These are phyloP conservation scores for Thyridium curvatum DNA, from an alignment of 2,329 filamentous ascomycete genomes.

Conservation along the genomic window DNA sequence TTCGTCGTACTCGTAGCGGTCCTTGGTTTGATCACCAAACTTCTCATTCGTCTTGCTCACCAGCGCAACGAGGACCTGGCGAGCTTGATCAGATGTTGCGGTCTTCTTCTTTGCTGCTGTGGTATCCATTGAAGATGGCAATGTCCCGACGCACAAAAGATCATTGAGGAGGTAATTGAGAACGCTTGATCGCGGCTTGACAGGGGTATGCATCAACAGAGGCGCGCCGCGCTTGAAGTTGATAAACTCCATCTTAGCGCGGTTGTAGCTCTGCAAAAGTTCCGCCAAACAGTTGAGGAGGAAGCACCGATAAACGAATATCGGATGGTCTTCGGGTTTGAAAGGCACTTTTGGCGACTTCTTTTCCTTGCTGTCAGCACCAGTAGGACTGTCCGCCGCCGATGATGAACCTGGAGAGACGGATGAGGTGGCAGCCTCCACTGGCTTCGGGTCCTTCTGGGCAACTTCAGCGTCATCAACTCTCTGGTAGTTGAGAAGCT, in stretches of 20 bases:
- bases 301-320: slow-evolving; percentile 95
- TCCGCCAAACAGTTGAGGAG: slow-evolving; percentile 88
- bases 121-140: slow-evolving; percentile 61
- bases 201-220: slow-evolving; percentile 76
- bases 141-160: slow-evolving; percentile 55
- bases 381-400: no score
- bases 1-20: slow-evolving; percentile 62
- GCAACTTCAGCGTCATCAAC: slow-evolving; percentile 72
- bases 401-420: no score
- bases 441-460: slow-evolving; percentile 32
- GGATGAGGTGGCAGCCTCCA: slow-evolving; percentile 1
- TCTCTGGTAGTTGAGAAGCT: slow-evolving; percentile 85
- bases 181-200: slow-evolving; percentile 87
- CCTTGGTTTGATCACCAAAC: slow-evolving; percentile 47
- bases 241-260: slow-evolving; percentile 97
- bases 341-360: slow-evolving; percentile 69
- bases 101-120: slow-evolving; percentile 76
- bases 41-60: slow-evolving; percentile 84
- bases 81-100: slow-evolving; percentile 79
- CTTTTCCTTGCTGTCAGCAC: slow-evolving; percentile 45
- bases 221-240: slow-evolving; percentile 95
- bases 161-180: slow-evolving; percentile 89
- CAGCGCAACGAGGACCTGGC: slow-evolving; percentile 78
- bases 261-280: slow-evolving; percentile 84
- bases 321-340: slow-evolving; percentile 88